A percentile compares a stretch with the other conserved stretches of the same genome.
Conservation (phyloP, 768 basidiomycete genomes). For the Mycena rebaudengoi region DNA sequence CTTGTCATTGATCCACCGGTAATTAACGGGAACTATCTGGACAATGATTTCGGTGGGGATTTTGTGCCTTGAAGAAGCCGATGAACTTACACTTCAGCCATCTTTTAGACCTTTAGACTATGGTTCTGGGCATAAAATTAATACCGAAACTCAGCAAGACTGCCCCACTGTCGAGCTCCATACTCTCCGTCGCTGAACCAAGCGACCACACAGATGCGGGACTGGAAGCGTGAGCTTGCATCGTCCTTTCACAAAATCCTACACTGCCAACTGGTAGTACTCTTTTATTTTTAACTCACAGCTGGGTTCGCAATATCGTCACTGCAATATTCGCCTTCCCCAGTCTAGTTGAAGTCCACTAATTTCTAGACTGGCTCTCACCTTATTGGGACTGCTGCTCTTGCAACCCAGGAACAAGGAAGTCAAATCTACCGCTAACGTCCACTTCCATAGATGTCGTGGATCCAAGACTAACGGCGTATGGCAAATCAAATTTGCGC, state of each 20-base stretch:
- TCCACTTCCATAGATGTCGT: not conserved
- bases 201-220: not conserved
- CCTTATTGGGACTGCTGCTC: not conserved
- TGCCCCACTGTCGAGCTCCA: not conserved
- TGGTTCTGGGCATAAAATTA: not conserved
- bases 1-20: not conserved
- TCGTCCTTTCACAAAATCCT: not conserved
- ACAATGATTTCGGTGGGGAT: not conserved
- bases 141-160: not conserved
- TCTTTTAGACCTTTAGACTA: not conserved
- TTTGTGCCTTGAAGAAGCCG: not conserved
- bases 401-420: not conserved
- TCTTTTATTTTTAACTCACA: not conserved
- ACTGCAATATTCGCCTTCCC: not conserved
- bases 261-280: no score
- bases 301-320: not conserved
- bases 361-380: not conserved
- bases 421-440: not conserved
- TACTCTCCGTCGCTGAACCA: not conserved
- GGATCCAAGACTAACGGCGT: not conserved
- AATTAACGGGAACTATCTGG: conserved; percentile 1
- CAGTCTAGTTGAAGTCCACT: not conserved
- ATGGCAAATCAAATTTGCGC: not conserved
- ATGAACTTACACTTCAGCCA: not conserved
- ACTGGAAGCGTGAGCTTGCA: not conserved